phyloP scores from a whole-genome alignment of 768 basidiomycete genomes.

The Strobilomyces dryophilus region DNA sequence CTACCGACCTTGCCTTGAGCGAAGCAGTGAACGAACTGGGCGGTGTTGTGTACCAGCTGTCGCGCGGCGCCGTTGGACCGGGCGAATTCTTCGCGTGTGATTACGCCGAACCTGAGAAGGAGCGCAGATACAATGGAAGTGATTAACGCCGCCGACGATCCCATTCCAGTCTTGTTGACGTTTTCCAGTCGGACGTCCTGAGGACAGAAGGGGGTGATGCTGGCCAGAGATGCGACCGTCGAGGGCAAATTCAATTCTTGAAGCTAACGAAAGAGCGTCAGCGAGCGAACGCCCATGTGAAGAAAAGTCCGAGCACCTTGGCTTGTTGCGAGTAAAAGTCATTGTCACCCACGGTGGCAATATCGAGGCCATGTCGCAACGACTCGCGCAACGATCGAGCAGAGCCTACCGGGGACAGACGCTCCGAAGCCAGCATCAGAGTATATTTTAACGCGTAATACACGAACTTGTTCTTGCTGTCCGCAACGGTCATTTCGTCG shows the following conservation, averaged over 20 bases:
- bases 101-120: slow-evolving; percentile 67
- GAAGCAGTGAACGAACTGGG: slow-evolving; percentile 92
- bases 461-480: slow-evolving; percentile 85
- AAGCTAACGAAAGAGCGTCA: slow-evolving; percentile 44
- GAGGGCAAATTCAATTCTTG: slow-evolving; percentile 56
- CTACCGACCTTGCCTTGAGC: slow-evolving; percentile 98
- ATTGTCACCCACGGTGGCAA: slow-evolving; percentile 88
- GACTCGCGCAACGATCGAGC: slow-evolving; percentile 39
- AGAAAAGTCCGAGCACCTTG: slow-evolving; percentile 46
- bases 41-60: slow-evolving; percentile 80
- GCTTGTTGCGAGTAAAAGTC: slow-evolving; percentile 96
- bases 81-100: slow-evolving; percentile 48
- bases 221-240: slow-evolving; percentile 57
- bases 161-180: slow-evolving; percentile 98
- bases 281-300: neutral
- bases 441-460: slow-evolving; percentile 83
- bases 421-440: slow-evolving; percentile 62
- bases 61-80: slow-evolving; percentile 44
- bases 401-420: slow-evolving; percentile 27
- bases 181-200: slow-evolving; percentile 65
- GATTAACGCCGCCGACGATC: slow-evolving; percentile 95
- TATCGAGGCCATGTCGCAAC: slow-evolving; percentile 58
- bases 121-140: slow-evolving; percentile 89
- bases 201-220: slow-evolving; percentile 72
- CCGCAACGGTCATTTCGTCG: slow-evolving; percentile 10